Evolutionary conservation across 2,329 filamentous ascomycete genomes (phyloP), one percentile per base, ranked within the genome.

Genomic region (Penicillium vulpinum): DNA sequence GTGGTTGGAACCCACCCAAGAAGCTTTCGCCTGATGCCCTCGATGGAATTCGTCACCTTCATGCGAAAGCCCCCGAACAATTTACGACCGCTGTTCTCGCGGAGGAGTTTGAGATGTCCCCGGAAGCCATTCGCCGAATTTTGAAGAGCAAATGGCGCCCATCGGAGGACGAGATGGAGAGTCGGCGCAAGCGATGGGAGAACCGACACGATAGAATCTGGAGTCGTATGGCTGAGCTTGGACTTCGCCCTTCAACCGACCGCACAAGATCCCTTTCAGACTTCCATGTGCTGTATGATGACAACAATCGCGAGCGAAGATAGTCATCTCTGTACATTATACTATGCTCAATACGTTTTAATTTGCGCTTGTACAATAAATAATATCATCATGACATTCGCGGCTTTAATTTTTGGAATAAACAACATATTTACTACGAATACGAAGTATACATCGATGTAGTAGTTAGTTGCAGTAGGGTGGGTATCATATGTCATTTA

Each of bases 21-120:
- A 88, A 88, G 57, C 82, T 99, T 10, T 97, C 94, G 0, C 94
- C 94, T 0, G 93, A 97, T 73, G 91, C 92, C 1, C 80, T 97
- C 31, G 88, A 90, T n/a, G 92, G 92, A 40, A 96, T 99, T 65
- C 87, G 92, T 40, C 88, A 90, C 21, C 80, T 99, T 33, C 86
- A 97, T 73, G 78, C 83, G 26, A 87, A 91, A 65, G 88, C 91
- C 61, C 91, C 93, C 0, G 82, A 88, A 2, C 81, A 83, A 56
- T 97, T 92, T 77, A 89, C 88, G 4, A 95, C 89, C 0, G 75
- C 82, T 16, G 82, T 85, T 33, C 85, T 97, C 15, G 85, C 93
- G 0, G 70, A 86, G 1, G 85, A 91, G 65, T 99, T 97, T 75
- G 82, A 92, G 72, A 81, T 97, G n/a, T 92, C 91, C 0, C 81